A percentile compares a stretch with the other conserved stretches of the same genome.
phyloP scores from a whole-genome alignment of 2,329 filamentous ascomycete species.

The Penicillium fuscoglaucum region DNA sequence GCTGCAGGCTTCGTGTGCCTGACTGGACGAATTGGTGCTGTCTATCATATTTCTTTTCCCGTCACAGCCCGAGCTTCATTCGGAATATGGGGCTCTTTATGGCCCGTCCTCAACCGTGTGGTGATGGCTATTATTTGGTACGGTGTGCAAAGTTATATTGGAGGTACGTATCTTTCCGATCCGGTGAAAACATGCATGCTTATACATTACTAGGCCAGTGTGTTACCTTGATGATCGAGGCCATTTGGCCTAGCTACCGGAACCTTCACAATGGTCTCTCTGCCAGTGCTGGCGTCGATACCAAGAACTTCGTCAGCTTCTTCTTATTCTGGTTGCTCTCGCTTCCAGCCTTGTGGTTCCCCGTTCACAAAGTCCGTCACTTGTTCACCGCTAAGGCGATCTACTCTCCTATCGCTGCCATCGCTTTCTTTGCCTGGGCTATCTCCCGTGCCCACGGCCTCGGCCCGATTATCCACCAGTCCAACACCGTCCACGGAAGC shows the following conservation, averaged over 20 bases:
- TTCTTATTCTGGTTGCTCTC: slow-evolving; percentile 83
- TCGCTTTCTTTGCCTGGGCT: slow-evolving; percentile 86
- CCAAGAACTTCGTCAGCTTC: slow-evolving; percentile 75
- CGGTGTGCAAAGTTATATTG: slow-evolving; percentile 73
- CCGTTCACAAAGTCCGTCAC: slow-evolving; percentile 83
- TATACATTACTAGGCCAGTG: slow-evolving; percentile 60
- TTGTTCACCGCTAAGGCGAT: slow-evolving; percentile 88
- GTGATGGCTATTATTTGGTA: slow-evolving; percentile 88
- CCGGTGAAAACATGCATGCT: background rate
- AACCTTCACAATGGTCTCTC: slow-evolving; percentile 68
- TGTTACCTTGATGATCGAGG: slow-evolving; percentile 82
- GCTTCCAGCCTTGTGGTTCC: slow-evolving; percentile 83
- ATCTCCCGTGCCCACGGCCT: slow-evolving; percentile 77
- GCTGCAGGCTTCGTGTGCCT: slow-evolving; percentile 72
- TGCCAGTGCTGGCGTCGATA: slow-evolving; percentile 66
- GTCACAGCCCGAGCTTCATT: slow-evolving; percentile 77
- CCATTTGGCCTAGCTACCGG: slow-evolving; percentile 69
- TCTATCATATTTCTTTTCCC: slow-evolving; percentile 87
- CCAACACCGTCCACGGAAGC: slow-evolving; percentile 63
- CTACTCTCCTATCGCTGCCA: slow-evolving; percentile 77
- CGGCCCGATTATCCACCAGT: slow-evolving; percentile 76
- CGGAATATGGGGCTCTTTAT: slow-evolving; percentile 84
- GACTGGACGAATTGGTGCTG: slow-evolving; percentile 80
- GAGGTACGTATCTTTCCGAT: slow-evolving; percentile 46
- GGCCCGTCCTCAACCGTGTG: slow-evolving; percentile 87